A percentile compares a stretch with the other conserved stretches of the same genome.
phyloP scores from a whole-genome alignment of 75 land plant genomes.

The Chamaecyparis obtusa region DNA sequence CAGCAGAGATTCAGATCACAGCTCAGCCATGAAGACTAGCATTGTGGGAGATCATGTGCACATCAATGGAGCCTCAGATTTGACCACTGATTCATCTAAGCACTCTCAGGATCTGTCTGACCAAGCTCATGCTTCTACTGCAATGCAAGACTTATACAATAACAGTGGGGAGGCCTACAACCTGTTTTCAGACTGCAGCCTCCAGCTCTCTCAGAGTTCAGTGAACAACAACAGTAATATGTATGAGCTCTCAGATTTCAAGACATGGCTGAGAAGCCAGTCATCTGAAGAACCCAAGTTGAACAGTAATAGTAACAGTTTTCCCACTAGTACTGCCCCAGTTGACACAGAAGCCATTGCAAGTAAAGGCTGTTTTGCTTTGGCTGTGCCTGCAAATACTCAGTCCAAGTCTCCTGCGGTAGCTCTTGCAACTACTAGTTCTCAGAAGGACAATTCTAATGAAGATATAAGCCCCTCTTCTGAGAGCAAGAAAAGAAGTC shows the following conservation, averaged over 20 bases:
- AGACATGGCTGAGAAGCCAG: background rate
- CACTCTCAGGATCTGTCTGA: background rate
- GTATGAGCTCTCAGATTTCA: background rate
- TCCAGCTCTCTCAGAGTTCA: constrained; percentile 2
- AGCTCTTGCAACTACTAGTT: background rate
- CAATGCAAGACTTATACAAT: constrained; percentile 2
- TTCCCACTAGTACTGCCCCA: background rate
- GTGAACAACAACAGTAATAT: background rate
- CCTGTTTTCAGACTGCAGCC: constrained; percentile 17
- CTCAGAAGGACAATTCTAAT: background rate
- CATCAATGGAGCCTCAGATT: background rate
- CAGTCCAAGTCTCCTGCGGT: background rate
- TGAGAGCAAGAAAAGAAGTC: background rate
- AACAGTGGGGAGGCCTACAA: background rate
- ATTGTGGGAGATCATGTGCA: constrained; percentile 2
- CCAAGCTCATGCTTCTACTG: background rate
- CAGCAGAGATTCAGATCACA: background rate
- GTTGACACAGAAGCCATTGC: background rate
- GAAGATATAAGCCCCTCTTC: background rate
- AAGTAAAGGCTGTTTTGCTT: background rate
- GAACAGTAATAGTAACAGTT: background rate
- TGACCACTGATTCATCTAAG: background rate
- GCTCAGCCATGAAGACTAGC: background rate
- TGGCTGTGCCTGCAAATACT: background rate
- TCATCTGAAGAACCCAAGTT: background rate